Conservation (phyloP, 495 filamentous ascomycete species). For the Cairneyella variabilis region DNA sequence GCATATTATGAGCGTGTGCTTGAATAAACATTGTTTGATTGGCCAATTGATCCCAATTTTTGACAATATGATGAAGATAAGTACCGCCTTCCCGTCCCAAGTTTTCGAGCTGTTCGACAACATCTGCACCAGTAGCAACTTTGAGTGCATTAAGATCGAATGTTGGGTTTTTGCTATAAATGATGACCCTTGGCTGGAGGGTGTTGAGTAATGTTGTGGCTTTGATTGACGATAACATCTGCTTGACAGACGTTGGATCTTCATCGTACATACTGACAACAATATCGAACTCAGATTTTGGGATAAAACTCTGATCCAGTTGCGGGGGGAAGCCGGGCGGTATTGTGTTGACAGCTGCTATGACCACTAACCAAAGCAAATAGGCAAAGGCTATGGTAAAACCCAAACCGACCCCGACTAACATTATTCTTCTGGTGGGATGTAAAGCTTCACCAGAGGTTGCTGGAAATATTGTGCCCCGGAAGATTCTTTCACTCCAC, state of each 20-base stretch:
- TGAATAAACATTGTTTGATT: conserved; percentile 44
- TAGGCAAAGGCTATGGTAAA: neutral
- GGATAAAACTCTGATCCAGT: conserved; percentile 11
- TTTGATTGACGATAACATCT: conserved; percentile 21
- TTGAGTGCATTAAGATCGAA: conserved; percentile 23
- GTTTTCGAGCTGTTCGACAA: conserved; percentile 32
- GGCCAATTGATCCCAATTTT: conserved; percentile 38
- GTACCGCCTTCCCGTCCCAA: conserved; percentile 41
- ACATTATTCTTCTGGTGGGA: neutral
- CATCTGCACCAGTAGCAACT: conserved; percentile 25
- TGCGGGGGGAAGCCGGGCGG: neutral
- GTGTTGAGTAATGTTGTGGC: conserved; percentile 13
- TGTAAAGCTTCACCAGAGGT: no score
- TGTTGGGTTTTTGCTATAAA: conserved; percentile 35
- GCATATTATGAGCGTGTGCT: conserved; percentile 36
- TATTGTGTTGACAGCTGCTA: neutral
- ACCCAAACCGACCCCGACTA: neutral
- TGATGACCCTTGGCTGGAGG: conserved; percentile 27
- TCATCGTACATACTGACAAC: conserved; percentile 38
- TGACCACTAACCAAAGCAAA: neutral
- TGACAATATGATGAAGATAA: conserved; percentile 41
- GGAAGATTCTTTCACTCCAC: neutral
- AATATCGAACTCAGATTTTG: conserved; percentile 31
- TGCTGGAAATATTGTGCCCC: neutral
- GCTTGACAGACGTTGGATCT: conserved; percentile 24